Evolutionary conservation across 345 rosid species (phyloP), one percentile per base, ranked within the genome.

Genomic region (Melastoma malabathricum): DNA sequence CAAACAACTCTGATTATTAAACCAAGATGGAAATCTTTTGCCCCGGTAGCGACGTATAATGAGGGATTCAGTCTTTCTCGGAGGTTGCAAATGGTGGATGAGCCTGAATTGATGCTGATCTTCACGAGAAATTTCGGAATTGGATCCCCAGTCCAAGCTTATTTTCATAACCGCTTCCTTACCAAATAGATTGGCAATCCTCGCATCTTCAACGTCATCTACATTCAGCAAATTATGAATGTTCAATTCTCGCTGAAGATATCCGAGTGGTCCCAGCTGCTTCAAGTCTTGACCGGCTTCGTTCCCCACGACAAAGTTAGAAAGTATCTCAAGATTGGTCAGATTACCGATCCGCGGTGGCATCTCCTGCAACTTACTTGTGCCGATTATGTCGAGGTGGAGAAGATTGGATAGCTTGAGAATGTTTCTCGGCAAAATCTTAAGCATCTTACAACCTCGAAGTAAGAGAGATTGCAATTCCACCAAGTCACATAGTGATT

Each of bases 141-240:
- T 39, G 8, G 7, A 6, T 0, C 27, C 23, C 53, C 52, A 57
- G 13, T 18, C 12, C 52, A 57, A 25, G 16, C 7, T 22, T 31
- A 47, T 18, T 7, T 16, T 10, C 10, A 27, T 17, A 12, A 57
- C 20, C 0, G 52, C 52, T 12, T 5, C 23, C 60, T 57, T 57
- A 13, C 7, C 44, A 1, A 0, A 34, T 47, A 57, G 16, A 27
- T 18, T 34, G 13, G 60, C 60, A 2, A 47, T 27, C 17, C 13
- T 47, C 12, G 52, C 60, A 25, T 56, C 51, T 46, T 18, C 27
- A 27, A 16, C 50, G 15, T 47, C 51, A 34, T 18, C 52, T 12
- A 57, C 60, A 13, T n/a, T 47, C 3, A 31, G 51, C 52, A 57
- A 57, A 9, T 39, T 46, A 19, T 29, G 13, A 20, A 57, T 46